These are phyloP conservation scores for Fusarium humuli DNA, from an alignment of 2,329 filamentous ascomycete species.

Conservation along the genomic window DNA sequence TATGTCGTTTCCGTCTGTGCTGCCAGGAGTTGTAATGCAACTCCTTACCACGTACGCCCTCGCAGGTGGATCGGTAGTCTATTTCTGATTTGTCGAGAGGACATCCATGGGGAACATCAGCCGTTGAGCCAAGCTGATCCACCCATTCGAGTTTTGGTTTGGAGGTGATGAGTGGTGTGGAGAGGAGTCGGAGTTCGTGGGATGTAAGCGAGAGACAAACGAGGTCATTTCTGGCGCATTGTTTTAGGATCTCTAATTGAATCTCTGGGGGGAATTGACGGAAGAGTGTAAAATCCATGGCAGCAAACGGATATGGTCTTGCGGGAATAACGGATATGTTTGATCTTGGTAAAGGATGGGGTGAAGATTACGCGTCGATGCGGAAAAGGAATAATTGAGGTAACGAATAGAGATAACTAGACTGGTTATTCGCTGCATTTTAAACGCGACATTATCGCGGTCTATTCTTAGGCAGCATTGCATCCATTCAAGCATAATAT, in stretches of 20 bases:
- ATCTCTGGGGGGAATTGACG: constrained; percentile 12
- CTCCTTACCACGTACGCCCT: rapidly evolving
- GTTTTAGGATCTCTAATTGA: constrained; percentile 2
- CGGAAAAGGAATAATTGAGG: too few relatives aligned
- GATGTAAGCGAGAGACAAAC: constrained; percentile 17
- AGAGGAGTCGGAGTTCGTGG: neutral
- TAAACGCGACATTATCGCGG: neutral
- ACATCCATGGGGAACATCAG: neutral
- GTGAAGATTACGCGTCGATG: neutral
- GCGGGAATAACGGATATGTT: neutral
- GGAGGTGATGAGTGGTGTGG: neutral
- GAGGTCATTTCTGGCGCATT: constrained; percentile 2
- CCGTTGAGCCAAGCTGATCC: neutral
- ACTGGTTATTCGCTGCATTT: neutral
- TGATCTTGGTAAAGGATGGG: neutral
- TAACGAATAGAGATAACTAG: neutral
- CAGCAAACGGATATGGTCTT: neutral
- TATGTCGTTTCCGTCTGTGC: neutral
- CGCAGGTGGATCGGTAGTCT: neutral
- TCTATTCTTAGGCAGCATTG: neutral
- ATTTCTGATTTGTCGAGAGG: rapidly evolving
- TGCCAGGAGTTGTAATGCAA: rapidly evolving
- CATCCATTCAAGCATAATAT: neutral
- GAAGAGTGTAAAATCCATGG: constrained; percentile 2
- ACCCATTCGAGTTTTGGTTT: constrained; percentile 7